Base-by-base conservation (phyloP, 345 rosid species). In the Hevea brasiliensis region DNA sequence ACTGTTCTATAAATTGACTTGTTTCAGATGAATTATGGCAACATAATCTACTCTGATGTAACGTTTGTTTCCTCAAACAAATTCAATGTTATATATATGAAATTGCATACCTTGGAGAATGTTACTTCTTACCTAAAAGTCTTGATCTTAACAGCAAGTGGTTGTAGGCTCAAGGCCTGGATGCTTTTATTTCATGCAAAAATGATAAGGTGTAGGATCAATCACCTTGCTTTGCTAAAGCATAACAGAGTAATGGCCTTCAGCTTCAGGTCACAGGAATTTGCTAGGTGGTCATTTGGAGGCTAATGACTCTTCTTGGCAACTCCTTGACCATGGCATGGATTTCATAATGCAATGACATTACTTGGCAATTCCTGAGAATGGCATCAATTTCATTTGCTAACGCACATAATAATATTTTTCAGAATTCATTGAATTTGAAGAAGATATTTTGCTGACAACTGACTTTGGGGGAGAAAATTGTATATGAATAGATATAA, bases 41-140 rank as follows among this genome's bases (percentile, higher is more conserved):
- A 24, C 65, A 73, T 56, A 41, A 45, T 59, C 9, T 42, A 59
- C 58, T 80, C 54, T 74, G 51, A 23, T 68, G 63, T 29, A 74
- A 59, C 44, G n/a, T 7, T 37, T 56, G 48, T 53, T 64, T 57
- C 53, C 18, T 21, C 10, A 23, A 51, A 6, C 6, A 63, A 47
- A 8, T 63, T 58, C 60, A 23, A 40, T 27, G 7, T 20, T 66
- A 29, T 56, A 40, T 15, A 20, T 35, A 3, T 13, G 12, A 44
- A 20, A 13, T 64, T 61, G 41, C 26, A 13, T 48, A 24, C 26
- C 21, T 10, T 24, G 7, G 42, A 24, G 21, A 47, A 23, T 32
- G 15, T 56, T 57, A 61, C 59, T 67, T 67, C 32, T 56, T 67
- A 35, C 45, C 18, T 57, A 9, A 47, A 63, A 24, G 5, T 72